Evolutionary conservation across 2,329 filamentous ascomycete species (phyloP).

Genomic region (Scedosporium aurantiacum): DNA sequence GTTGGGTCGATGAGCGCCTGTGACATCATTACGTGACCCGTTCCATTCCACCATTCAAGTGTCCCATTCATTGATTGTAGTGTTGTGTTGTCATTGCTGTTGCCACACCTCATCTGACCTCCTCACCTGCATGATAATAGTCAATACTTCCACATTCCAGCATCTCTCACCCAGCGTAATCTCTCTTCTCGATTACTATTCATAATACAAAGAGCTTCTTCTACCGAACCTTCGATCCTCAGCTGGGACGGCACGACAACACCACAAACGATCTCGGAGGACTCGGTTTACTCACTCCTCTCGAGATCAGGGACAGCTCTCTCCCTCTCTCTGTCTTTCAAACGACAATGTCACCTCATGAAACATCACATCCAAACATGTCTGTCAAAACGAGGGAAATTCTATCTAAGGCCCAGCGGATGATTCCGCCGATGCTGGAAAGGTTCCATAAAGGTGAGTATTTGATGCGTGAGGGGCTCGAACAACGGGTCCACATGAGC

Average conservation of each 20-base stretch:
- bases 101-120: too few species aligned
- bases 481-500: too few species aligned
- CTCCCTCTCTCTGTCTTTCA: not conserved
- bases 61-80: not conserved
- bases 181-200: too few species aligned
- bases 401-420: conserved; percentile 69
- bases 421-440: conserved; percentile 90
- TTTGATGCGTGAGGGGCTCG: too few species aligned
- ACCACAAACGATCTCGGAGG: not conserved
- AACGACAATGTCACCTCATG: conserved; percentile 1
- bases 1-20: not conserved
- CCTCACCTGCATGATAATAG: too few species aligned
- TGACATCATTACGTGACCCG: not conserved
- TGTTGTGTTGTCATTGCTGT: too few species aligned
- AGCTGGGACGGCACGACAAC: too few species aligned
- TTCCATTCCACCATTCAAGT: not conserved
- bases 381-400: conserved; percentile 63
- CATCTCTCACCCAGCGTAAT: too few species aligned
- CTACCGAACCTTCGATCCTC: too few species aligned
- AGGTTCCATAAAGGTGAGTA: conserved; percentile 83
- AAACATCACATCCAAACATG: conserved; percentile 30
- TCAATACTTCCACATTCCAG: too few species aligned
- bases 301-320: not conserved
- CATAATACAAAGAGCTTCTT: too few species aligned
- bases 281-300: not conserved